A percentile compares a stretch with the other conserved stretches of the same genome.
Evolutionary conservation across 2,329 filamentous ascomycete genomes (phyloP).

Genomic region (Colletotrichum sp.): DNA sequence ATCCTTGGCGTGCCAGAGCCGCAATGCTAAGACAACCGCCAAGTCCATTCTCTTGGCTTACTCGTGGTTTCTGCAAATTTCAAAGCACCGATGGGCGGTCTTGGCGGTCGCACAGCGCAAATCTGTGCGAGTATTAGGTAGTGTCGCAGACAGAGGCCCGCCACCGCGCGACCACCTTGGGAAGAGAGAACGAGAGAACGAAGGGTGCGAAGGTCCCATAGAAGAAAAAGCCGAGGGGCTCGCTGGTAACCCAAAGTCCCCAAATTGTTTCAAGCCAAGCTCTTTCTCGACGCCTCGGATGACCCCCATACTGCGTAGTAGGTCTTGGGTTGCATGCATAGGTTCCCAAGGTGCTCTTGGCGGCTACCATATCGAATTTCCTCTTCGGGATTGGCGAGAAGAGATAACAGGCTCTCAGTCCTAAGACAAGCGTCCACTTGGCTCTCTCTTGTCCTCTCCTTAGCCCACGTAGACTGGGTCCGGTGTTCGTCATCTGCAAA

Average conservation of each 20-base stretch:
- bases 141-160: background rate
- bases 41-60: background rate
- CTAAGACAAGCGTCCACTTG: background rate
- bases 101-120: background rate
- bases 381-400: background rate
- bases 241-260: background rate
- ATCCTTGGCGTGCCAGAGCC: constrained; percentile 4
- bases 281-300: background rate
- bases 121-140: background rate
- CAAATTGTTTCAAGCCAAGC: background rate
- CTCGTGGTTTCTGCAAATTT: background rate
- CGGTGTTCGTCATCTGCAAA: background rate
- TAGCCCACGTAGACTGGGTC: background rate
- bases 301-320: background rate
- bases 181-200: background rate
- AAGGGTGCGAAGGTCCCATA: background rate
- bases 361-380: constrained; percentile 1
- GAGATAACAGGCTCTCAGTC: constrained; percentile 2
- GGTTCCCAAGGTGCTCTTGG: background rate
- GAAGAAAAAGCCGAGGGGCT: background rate
- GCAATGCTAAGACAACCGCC: constrained; percentile 9
- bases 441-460: background rate
- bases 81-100: background rate
- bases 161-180: background rate
- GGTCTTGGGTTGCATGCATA: constrained; percentile 7